Conservation (phyloP, 352 stramenopile genomes). For the Bremia lactucae region DNA sequence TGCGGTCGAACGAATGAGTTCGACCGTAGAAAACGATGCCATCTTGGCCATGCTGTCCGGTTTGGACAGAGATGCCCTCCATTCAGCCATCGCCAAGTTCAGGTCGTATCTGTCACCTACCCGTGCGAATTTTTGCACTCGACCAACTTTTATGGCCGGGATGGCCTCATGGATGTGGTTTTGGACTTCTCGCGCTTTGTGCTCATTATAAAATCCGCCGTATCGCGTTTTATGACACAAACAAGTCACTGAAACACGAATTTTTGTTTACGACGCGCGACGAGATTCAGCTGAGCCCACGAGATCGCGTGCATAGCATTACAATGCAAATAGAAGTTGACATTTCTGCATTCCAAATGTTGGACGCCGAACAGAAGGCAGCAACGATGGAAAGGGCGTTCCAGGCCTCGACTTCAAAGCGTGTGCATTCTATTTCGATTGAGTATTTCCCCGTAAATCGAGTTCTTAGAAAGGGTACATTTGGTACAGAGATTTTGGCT, state of each 20-base stretch:
- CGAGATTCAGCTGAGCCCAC: conserved; percentile 63
- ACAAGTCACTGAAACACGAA: conserved; percentile 63
- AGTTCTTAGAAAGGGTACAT: conserved; percentile 90
- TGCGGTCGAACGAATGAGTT: too few species aligned
- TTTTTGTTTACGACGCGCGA: conserved; percentile 78
- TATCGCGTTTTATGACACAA: conserved; percentile 69
- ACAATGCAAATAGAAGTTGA: conserved; percentile 83
- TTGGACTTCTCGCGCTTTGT: conserved; percentile 63
- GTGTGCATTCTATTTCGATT: conserved; percentile 79
- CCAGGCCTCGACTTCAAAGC: conserved; percentile 66
- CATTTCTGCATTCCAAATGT: conserved; percentile 64
- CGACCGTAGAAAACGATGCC: too few species aligned
- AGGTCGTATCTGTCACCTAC: too few species aligned
- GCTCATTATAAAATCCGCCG: conserved; percentile 51
- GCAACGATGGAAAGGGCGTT: conserved; percentile 53
- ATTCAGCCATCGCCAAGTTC: too few species aligned
- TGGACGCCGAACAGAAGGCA: conserved; percentile 55
- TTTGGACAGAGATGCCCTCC: too few species aligned
- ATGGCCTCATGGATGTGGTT: conserved; percentile 71
- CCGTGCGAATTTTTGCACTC: too few species aligned
- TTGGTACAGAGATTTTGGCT: conserved; percentile 87
- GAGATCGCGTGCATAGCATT: conserved; percentile 56
- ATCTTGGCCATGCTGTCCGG: too few species aligned
- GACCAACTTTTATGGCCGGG: too few species aligned
- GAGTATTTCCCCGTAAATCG: conserved; percentile 93